phyloP scores from a whole-genome alignment of 2,329 filamentous ascomycete genomes.

The Zymoseptoria pseudotritici region DNA sequence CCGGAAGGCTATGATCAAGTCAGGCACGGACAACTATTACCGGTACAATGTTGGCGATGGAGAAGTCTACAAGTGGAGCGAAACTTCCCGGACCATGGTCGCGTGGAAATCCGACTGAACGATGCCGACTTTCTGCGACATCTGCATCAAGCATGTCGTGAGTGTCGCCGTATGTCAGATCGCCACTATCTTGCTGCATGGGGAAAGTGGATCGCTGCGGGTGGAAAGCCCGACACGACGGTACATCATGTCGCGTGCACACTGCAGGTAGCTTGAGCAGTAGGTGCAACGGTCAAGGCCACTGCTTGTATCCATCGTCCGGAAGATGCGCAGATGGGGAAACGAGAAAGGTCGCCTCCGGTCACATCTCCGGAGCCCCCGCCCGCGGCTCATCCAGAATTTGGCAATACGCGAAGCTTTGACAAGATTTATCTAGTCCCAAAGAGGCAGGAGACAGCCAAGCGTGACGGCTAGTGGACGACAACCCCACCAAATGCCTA shows the following conservation, averaged over 20 bases:
- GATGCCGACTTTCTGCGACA: neutral
- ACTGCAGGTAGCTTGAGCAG: neutral
- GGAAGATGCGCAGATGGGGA: neutral
- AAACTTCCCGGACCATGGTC: constrained; percentile 44
- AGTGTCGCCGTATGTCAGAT: neutral
- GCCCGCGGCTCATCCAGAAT: constrained; percentile 3
- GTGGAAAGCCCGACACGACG: neutral
- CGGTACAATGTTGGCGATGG: constrained; percentile 72
- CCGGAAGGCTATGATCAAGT: constrained; percentile 60
- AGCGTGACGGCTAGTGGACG: neutral
- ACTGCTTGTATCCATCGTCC: neutral
- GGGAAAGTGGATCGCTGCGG: neutral
- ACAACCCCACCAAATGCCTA: neutral
- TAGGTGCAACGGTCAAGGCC: neutral
- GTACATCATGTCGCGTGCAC: neutral
- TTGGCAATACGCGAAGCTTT: constrained; percentile 1
- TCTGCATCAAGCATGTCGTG: neutral
- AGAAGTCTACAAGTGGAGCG: constrained; percentile 61
- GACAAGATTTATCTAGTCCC: neutral
- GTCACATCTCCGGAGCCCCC: neutral
- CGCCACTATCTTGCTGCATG: neutral
- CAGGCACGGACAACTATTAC: constrained; percentile 75
- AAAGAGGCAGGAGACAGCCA: neutral
- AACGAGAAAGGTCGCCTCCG: neutral
- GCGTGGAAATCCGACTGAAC: constrained; percentile 20